Evolutionary conservation across 2,329 filamentous ascomycete genomes (phyloP).

Genomic region (Aureobasidium namibiae): DNA sequence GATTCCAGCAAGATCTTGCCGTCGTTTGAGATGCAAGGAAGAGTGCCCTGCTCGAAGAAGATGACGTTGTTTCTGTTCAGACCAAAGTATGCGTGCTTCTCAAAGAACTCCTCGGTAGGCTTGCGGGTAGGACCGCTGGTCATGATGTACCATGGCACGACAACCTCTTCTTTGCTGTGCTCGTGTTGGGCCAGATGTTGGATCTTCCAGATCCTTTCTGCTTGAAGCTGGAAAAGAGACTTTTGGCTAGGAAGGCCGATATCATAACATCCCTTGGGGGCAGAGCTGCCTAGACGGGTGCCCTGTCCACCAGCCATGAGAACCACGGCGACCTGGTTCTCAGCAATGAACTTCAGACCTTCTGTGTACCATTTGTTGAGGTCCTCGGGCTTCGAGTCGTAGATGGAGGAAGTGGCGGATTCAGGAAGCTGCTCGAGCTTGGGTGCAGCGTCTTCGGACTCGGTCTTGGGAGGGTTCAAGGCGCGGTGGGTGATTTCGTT

Average conservation of each 20-base stretch:
- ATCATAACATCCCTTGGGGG: constrained; percentile 94
- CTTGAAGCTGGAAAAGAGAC: constrained; percentile 95
- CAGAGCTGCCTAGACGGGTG: constrained; percentile 86
- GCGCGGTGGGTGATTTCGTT: constrained; percentile 78
- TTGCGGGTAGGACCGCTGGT: constrained; percentile 88
- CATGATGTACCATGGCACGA: constrained; percentile 98
- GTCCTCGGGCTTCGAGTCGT: constrained; percentile 75
- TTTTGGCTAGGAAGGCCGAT: constrained; percentile 90
- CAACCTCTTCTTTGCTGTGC: constrained; percentile 50
- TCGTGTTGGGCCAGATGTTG: constrained; percentile 72
- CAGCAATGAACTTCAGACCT: constrained; percentile 56
- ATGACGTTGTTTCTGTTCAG: constrained; percentile 75
- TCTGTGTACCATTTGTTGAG: constrained; percentile 75
- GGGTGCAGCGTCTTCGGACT: constrained; percentile 43
- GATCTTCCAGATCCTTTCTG: constrained; percentile 81
- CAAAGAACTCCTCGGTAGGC: constrained; percentile 90
- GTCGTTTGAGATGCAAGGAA: constrained; percentile 95
- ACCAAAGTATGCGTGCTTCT: constrained; percentile 85
- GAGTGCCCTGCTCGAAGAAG: constrained; percentile 93
- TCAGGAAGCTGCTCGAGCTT: constrained; percentile 81
- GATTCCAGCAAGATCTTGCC: constrained; percentile 92
- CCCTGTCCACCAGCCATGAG: constrained; percentile 97
- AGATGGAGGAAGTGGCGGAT: constrained; percentile 76
- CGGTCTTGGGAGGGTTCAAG: constrained; percentile 62
- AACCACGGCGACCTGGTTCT: constrained; percentile 72